Evolutionary conservation across 169 alveolate species (phyloP), one percentile per base, ranked within the genome.

Genomic region (Eimeria acervulina): DNA sequence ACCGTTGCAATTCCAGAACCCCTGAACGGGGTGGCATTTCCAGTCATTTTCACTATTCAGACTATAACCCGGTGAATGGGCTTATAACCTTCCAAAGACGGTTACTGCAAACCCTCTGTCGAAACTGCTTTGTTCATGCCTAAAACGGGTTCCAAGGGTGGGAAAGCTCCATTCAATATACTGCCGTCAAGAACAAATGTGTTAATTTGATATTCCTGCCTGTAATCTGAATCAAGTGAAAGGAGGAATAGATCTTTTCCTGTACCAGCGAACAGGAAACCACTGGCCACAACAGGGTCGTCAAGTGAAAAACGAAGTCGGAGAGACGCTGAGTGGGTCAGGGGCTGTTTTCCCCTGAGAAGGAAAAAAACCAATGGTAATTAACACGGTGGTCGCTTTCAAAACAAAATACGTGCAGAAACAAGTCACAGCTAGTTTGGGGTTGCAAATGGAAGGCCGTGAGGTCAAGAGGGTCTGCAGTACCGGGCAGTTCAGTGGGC

Each of bases 1-100:
- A 92, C 95, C 36, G 97, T 92, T 2, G 94, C 78, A 42, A 95
- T 78, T 13, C 96, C 96, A 5, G 96, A 93, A 2, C 96, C 96
- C 52, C 52, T 59, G 76, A 84, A 84, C 33, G 52, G 38, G 15
- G 92, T 40, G 28, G 51, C n/a, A 19, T 28, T 84, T 28, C 15
- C 92, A 7, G 72, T n/a, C 92, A 84, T 84, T 84, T 31, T 84
- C 55, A 40, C 55, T 44, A 17, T n/a, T 84, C 28, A 36, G 72
- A 59, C 26, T 61, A 36, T 23, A 44, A 84, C 26, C 15, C 72
- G 7, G 78, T 31, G 28, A 2, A 52, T 28, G 40, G 1, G 78
- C 38, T 21, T 5, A 12, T n/a, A n/a, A n/a, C n/a, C n/a, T n/a
- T n/a, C n/a, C 33, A 47, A 83, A 51, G 91, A 51, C 5, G 36